Evolutionary conservation across 176 grass and related monocot species (phyloP), one percentile per base, ranked within the genome.

Genomic region (Pontederia paniculata): DNA sequence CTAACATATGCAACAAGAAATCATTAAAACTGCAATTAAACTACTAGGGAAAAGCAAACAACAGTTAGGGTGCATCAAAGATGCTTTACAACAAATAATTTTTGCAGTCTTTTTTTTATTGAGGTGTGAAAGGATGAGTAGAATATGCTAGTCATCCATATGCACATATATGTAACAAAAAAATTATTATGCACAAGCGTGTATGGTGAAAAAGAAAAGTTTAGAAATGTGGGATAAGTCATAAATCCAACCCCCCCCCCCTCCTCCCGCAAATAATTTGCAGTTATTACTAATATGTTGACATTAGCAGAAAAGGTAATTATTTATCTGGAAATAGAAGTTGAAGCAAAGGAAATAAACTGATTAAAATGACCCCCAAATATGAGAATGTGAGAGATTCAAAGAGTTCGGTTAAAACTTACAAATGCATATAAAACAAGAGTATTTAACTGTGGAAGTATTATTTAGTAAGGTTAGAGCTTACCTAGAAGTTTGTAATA

Each of bases 401-500:
- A 37, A 37, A 37, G 28, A 37, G 7, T 37, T 59, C 13, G 3
- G 4, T 25, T 10, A 17, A 21, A 59, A 59, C 55, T 20, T 50
- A 56, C 57, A 8, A 23, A n/a, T n/a, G n/a, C n/a, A n/a, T n/a
- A n/a, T 57, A 62, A 2, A 11, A 3, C 20, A 68, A 7, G 6
- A 43, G 37, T 11, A 66, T 66, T 64, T 54, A 49, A 50, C 21
- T 65, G 23, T 13, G 15, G 58, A 56, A 42, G 22, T 44, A 52
- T 16, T 48, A 41, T 45, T 12, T 13, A 45, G 42, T 21, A 46
- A 48, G 57, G 62, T 5, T 63, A 9, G 12, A 48, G 15, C 10
- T 52, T 52, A 84, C 93, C 93, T 68, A 98, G 81, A 81, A 98
- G 82, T 73, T 88, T 88, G 80, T 88, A 98, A 73, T 98, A 98